Percentiles rank a stretch among this genome's conserved stretches.
These are phyloP conservation scores for Fusarium sp. DNA, from an alignment of 2,329 filamentous ascomycete genomes.

Conservation along the genomic window DNA sequence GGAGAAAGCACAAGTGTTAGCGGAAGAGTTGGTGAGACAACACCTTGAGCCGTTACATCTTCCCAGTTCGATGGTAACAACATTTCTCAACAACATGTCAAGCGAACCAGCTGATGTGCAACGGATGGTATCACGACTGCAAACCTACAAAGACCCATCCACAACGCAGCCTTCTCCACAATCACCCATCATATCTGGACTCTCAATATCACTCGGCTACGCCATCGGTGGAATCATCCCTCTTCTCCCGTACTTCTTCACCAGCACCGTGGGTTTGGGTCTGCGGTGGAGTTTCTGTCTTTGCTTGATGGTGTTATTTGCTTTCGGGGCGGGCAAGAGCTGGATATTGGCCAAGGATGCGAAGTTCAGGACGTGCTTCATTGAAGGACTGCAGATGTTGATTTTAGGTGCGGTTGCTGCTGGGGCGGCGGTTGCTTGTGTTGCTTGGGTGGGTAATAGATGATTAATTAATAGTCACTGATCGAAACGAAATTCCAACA, in stretches of 20 bases:
- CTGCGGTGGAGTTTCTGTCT: constrained; percentile 67
- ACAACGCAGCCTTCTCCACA: background rate
- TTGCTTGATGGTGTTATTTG: constrained; percentile 67
- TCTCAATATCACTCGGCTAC: constrained; percentile 73
- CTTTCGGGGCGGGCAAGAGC: constrained; percentile 70
- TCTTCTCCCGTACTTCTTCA: constrained; percentile 72
- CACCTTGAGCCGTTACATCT: constrained; percentile 54
- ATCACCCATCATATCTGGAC: constrained; percentile 62
- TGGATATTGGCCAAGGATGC: constrained; percentile 50
- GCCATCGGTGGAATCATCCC: constrained; percentile 73
- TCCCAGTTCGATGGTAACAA: constrained; percentile 32
- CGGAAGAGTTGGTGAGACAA: constrained; percentile 47
- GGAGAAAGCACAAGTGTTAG: constrained; percentile 18
- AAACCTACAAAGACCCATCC: constrained; percentile 25
- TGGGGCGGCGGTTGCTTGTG: constrained; percentile 50
- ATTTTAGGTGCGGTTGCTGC: constrained; percentile 53
- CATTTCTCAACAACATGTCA: constrained; percentile 47
- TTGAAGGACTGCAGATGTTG: constrained; percentile 54
- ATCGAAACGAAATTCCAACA: too few species aligned
- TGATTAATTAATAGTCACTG: background rate
- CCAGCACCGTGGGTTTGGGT: constrained; percentile 53
- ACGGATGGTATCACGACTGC: constrained; percentile 40
- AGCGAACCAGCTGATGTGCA: constrained; percentile 51
- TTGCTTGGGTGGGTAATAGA: constrained; percentile 42
- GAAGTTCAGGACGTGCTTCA: constrained; percentile 39